Percentiles rank a stretch among this genome's conserved stretches.
phyloP scores from a whole-genome alignment of 768 basidiomycete genomes.

The Psilocybe cyanescens region DNA sequence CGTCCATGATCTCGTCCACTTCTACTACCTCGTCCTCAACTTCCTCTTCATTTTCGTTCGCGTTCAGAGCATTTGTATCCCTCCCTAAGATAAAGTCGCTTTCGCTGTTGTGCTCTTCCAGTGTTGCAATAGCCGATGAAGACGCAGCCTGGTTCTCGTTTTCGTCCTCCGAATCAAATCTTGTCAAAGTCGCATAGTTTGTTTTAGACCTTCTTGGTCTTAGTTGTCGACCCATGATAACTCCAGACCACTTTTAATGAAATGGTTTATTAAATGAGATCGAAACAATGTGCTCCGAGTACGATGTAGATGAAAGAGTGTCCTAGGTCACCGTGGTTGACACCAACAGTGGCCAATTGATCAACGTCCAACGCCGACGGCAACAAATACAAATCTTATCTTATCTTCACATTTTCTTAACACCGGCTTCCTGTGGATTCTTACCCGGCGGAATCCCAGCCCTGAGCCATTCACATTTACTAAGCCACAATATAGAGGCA shows the following conservation, averaged over 20 bases:
- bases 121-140: constrained; percentile 35
- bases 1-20: constrained; percentile 27
- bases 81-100: constrained; percentile 63
- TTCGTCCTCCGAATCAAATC: constrained; percentile 37
- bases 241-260: not conserved
- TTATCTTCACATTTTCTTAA: constrained; percentile 3
- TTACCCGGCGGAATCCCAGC: not conserved
- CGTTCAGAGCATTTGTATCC: constrained; percentile 34
- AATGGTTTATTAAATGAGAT: not conserved
- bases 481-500: not conserved
- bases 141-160: constrained; percentile 39
- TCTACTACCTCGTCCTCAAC: constrained; percentile 25
- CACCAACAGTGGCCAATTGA: not conserved
- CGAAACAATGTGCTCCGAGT: not conserved
- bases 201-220: constrained; percentile 56
- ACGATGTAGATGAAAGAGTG: not conserved
- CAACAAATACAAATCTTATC: constrained; percentile 7
- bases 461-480: not conserved
- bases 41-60: constrained; percentile 30
- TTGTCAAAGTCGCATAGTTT: constrained; percentile 49
- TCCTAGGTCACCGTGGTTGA: not conserved
- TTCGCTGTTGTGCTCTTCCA: constrained; percentile 41
- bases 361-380: not conserved
- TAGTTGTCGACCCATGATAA: constrained; percentile 55
- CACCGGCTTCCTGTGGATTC: not conserved